phyloP scores from a whole-genome alignment of 164 flowering plant species.

The Hamamelis virginiana region DNA sequence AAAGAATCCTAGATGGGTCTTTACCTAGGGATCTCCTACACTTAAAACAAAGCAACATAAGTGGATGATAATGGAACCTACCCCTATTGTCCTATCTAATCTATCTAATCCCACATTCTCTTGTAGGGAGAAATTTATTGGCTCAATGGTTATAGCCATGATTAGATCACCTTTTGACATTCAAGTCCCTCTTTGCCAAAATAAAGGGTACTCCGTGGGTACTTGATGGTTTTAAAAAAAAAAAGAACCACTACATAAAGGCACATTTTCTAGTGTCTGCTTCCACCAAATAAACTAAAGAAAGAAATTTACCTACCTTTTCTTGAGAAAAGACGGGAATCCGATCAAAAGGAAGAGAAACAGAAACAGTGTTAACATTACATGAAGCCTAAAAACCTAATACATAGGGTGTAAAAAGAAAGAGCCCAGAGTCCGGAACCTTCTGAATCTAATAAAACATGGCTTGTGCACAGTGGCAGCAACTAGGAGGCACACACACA shows the following conservation, averaged over 20 bases:
- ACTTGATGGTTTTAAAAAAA: no score
- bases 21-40: conserved; percentile 3
- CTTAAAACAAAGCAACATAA: conserved; percentile 1
- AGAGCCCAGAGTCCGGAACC: neutral
- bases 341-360: no score
- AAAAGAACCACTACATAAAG: no score
- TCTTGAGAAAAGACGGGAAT: no score
- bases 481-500: no score
- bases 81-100: neutral
- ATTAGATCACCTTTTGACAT: neutral
- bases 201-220: no score
- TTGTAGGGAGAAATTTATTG: neutral
- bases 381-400: no score
- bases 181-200: neutral
- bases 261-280: no score
- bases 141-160: neutral
- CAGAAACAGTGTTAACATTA: no score
- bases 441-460: neutral
- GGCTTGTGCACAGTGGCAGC: no score
- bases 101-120: neutral
- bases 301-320: no score
- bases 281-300: no score
- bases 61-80: neutral
- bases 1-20: neutral
- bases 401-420: neutral